Evolutionary conservation across 2,329 filamentous ascomycete genomes (phyloP), one percentile per base, ranked within the genome.

Genomic region (Bertia moriformis): DNA sequence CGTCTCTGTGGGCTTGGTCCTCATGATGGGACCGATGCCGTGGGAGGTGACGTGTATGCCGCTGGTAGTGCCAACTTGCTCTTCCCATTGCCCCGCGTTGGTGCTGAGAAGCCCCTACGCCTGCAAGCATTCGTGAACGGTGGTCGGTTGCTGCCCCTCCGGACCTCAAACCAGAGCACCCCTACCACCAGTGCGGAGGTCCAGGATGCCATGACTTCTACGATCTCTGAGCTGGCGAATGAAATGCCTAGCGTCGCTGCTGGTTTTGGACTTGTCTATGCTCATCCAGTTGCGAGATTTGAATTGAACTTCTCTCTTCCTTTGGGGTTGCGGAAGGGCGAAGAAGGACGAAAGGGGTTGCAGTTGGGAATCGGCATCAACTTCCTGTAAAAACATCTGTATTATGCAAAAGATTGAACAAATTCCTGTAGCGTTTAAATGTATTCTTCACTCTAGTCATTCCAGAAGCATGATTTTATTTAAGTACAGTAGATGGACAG

Each of bases 311-410:
- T 98, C 56, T 87, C 83, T 49, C 58, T 98, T 47, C 91, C 91
- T 1, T 57, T 98, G 42, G 79, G 89, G 14, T 58, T 86, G 51
- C 72, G 91, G 42, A 79, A 72, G 45, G 87, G 86, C 24, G 91
- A 98, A 61, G 80, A 91, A 49, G 80, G 77, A 14, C 75, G 89
- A 40, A 98, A 98, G 63, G 91, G 91, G 1, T 55, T 98, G 45
- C 87, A 91, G 56, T 79, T 98, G 50, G 91, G 91, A n/a, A 85
- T 98, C 30, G 91, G 91, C 38, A 87, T 98, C 53, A 93, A 84
- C 62, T 95, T 98, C 56, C 62, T 96, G 69, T 96, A 82, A 18
- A 41, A 44, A 27, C n/a, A 24, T 19, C 22, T 18, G 18, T 20
- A 19, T n/a, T 37, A 29, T 29, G 24, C 24, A 29, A 10, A 7